A percentile compares a stretch with the other conserved stretches of the same genome.
Evolutionary conservation across 2,329 filamentous ascomycete species (phyloP).

Genomic region (Colletotrichum coccodes): DNA sequence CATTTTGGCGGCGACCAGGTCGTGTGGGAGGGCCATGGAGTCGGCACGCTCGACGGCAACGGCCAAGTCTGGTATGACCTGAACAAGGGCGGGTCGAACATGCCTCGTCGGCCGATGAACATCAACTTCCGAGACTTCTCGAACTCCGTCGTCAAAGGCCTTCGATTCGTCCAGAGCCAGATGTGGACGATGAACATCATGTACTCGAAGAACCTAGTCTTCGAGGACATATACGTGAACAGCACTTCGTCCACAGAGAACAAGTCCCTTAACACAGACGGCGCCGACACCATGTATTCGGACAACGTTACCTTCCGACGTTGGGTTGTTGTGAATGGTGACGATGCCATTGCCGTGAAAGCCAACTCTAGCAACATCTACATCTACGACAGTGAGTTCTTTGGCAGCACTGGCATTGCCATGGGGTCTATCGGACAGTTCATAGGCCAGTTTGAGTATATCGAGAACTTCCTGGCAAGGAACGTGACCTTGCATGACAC

Average conservation of each 20-base stretch:
- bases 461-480: constrained; percentile 58
- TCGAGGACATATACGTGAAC: constrained; percentile 64
- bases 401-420: constrained; percentile 62
- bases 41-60: constrained; percentile 67
- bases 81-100: constrained; percentile 54
- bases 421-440: constrained; percentile 69
- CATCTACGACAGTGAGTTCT: constrained; percentile 59
- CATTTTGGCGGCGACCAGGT: constrained; percentile 64
- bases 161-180: constrained; percentile 65
- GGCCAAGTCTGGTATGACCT: constrained; percentile 70
- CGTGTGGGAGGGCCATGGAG: constrained; percentile 57
- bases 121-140: constrained; percentile 55
- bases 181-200: constrained; percentile 70
- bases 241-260: constrained; percentile 50
- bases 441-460: constrained; percentile 54
- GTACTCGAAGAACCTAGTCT: constrained; percentile 54
- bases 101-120: constrained; percentile 61
- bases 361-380: constrained; percentile 65
- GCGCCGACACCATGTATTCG: constrained; percentile 62
- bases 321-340: constrained; percentile 62
- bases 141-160: constrained; percentile 57
- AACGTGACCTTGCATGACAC: constrained; percentile 59
- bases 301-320: constrained; percentile 61
- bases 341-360: constrained; percentile 65
- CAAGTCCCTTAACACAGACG: constrained; percentile 52